phyloP scores from a whole-genome alignment of 345 rosid genomes.

The Boechera retrofracta region DNA sequence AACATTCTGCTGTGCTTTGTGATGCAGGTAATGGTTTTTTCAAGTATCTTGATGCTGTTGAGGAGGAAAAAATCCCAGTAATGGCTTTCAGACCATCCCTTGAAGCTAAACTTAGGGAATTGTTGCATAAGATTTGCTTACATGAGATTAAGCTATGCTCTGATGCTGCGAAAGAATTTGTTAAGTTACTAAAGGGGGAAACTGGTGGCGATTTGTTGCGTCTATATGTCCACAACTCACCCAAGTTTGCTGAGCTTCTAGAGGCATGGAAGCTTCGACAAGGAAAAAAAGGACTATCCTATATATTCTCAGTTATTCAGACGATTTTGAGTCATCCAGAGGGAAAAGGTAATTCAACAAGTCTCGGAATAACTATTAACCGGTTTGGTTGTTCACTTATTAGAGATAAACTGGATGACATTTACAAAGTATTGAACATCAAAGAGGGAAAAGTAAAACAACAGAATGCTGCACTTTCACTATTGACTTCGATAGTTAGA shows the following conservation, averaged over 20 bases:
- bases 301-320: slow-evolving; percentile 57
- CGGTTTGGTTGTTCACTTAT: slow-evolving; percentile 56
- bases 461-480: slow-evolving; percentile 72
- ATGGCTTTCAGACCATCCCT: slow-evolving; percentile 42
- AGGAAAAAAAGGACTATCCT: slow-evolving; percentile 63
- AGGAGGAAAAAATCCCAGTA: slow-evolving; percentile 15
- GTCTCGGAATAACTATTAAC: slow-evolving; percentile 61
- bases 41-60: neutral
- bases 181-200: slow-evolving; percentile 65
- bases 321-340: slow-evolving; percentile 72
- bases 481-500: slow-evolving; percentile 67
- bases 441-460: slow-evolving; percentile 60
- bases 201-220: slow-evolving; percentile 69
- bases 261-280: slow-evolving; percentile 71
- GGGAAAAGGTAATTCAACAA: slow-evolving; percentile 59
- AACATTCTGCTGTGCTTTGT: too few relatives aligned
- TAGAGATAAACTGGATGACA: slow-evolving; percentile 53
- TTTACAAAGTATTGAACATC: slow-evolving; percentile 65
- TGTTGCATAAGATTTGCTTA: slow-evolving; percentile 63
- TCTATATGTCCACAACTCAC: slow-evolving; percentile 59
- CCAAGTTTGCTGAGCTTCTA: slow-evolving; percentile 61
- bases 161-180: slow-evolving; percentile 72
- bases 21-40: too few relatives aligned
- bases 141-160: slow-evolving; percentile 75
- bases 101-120: slow-evolving; percentile 63